Conservation (phyloP, 2,329 filamentous ascomycete species). For the Nothopassalora personata region DNA sequence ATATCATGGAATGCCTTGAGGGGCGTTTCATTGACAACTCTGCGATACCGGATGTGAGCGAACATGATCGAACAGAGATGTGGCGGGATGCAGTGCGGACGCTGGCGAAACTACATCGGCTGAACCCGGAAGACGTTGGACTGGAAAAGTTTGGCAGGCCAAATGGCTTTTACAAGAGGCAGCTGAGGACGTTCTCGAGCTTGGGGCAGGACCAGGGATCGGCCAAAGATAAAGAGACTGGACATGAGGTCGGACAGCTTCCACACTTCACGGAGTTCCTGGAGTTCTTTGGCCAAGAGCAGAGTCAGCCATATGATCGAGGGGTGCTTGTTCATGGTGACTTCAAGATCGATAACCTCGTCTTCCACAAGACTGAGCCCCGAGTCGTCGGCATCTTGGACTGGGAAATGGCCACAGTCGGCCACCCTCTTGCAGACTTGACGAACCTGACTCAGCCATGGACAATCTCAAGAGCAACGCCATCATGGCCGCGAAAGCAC, state of each 20-base stretch:
- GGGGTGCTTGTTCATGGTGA: slow-evolving; percentile 84
- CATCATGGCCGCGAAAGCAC: slow-evolving; percentile 25
- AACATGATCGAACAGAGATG: slow-evolving; percentile 67
- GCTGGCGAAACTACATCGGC: slow-evolving; percentile 76
- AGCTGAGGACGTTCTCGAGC: slow-evolving; percentile 74
- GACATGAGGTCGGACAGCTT: slow-evolving; percentile 70
- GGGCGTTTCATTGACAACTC: slow-evolving; percentile 91
- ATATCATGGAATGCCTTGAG: slow-evolving; percentile 94
- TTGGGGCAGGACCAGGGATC: slow-evolving; percentile 74
- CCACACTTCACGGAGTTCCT: slow-evolving; percentile 79
- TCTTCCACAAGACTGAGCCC: slow-evolving; percentile 81
- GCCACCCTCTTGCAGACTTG: slow-evolving; percentile 89
- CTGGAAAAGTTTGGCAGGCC: slow-evolving; percentile 68
- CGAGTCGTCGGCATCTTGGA: slow-evolving; percentile 89
- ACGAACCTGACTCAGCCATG: slow-evolving; percentile 59
- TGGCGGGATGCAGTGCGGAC: slow-evolving; percentile 82
- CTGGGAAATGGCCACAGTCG: slow-evolving; percentile 98
- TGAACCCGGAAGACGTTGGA: slow-evolving; percentile 61
- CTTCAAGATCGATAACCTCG: slow-evolving; percentile 69
- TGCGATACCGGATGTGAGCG: slow-evolving; percentile 64
- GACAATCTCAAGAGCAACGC: slow-evolving; percentile 24
- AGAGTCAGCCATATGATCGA: slow-evolving; percentile 68
- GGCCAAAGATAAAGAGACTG: slow-evolving; percentile 70
- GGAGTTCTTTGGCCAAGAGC: slow-evolving; percentile 66
- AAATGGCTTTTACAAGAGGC: slow-evolving; percentile 75